Base-by-base conservation (phyloP, 2,329 filamentous ascomycete genomes). In the Truncatella angustata region DNA sequence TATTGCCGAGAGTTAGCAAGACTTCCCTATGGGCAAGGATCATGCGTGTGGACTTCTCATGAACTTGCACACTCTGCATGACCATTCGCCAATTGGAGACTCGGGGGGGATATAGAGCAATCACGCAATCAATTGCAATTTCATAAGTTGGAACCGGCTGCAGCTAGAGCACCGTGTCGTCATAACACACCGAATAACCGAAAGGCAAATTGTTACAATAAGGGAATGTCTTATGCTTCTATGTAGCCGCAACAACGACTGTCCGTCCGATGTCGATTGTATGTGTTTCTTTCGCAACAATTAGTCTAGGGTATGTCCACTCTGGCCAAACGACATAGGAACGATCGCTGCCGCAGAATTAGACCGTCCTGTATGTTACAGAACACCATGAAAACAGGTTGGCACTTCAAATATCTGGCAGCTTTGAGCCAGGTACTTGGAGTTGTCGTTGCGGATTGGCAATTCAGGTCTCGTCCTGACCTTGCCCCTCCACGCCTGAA, bases 391-490 rank as follows among this genome's bases (percentile, higher is more conserved):
- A 64, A 53, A 46, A 16, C 43, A 14, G 20, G 18, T 16, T 23
- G 50, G n/a, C 42, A 48, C 28, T 14, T 61, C 3, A 55, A 54
- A 3, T 42, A 47, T 11, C 37, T 30, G 1, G 44, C 58, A 9
- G 34, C 21, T 14, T 48, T 63, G 10, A 44, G 52, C 16, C 39
- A 48, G n/a, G n/a, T n/a, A n/a, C n/a, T n/a, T n/a, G n/a, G n/a
- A 4, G 49, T 52, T 14, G 57, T 40, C 6, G 2, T 26, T 21
- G 63, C 60, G 9, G 70, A 78, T 58, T 76, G 74, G 72, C 71
- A 73, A 55, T 78, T 70, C 64, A 60, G 73, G 50, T 77, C 73
- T 7, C 68, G 73, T 18, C 67, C 74, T 20, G 76, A 79, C 58
- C 63, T 79, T 16, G 69, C 74, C 3, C 73, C 74, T 7, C 76